Evolutionary conservation across 176 grass and related monocot species (phyloP), one percentile per base, ranked within the genome.

Genomic region (Paspalum notatum): DNA sequence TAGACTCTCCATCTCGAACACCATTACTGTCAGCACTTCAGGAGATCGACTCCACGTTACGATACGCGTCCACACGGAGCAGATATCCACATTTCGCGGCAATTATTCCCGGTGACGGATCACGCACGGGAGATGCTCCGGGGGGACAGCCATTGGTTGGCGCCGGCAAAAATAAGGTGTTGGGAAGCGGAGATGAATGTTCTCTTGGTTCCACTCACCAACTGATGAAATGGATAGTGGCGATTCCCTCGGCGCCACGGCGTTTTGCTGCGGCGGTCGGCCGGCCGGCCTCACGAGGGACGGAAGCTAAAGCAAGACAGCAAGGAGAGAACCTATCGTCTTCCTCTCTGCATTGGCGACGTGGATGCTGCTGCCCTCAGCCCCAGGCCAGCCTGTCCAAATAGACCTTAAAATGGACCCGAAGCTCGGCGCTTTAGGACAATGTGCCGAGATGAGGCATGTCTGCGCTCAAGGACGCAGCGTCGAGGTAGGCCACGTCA

Each of bases 111-210:
- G 48, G 21, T 3, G 38, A 47, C 27, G 37, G 66, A 72, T 72
- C 83, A 72, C 76, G 68, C 75, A 85, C 83, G 75, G 75, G 83
- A 55, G 83, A 72, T 60, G 75, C 45, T 72, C 62, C 53, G 53
- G 9, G 46, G 57, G 37, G 75, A 79, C 76, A 65, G 62, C 10
- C 75, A 47, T 72, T 72, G 75, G 58, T 65, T 78, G 76, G 66
- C 58, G 37, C 55, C 61, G 58, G 83, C 57, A 66, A 72, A 46
- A 79, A 64, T 47, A 85, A 39, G 67, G 75, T 85, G 67, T 47
- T 79, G 76, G 45, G 56, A 54, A 72, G 21, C 14, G 66, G 37
- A 55, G 37, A 85, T 78, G 74, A 78, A 85, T 79, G 83, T 54
- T 79, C 83, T 85, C 55, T 54, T 55, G 83, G 53, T 54, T 78